phyloP scores from a whole-genome alignment of 2,329 filamentous ascomycete species.

The Aureobasidium subglaciale region DNA sequence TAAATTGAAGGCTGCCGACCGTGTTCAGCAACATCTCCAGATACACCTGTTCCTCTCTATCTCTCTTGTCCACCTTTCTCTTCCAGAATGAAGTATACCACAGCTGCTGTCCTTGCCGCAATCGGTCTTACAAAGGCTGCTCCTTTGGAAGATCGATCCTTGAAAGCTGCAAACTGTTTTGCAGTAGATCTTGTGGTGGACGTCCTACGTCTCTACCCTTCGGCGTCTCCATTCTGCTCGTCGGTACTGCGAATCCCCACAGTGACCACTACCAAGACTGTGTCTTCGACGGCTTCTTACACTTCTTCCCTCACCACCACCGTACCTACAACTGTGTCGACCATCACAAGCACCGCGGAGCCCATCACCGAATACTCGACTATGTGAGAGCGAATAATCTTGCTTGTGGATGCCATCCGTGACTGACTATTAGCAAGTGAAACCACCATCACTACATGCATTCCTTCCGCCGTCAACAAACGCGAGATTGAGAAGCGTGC shows the following conservation, averaged over 20 bases:
- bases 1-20: too few relatives aligned
- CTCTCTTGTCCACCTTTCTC: too few relatives aligned
- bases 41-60: too few relatives aligned
- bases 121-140: neutral
- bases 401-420: neutral
- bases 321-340: conserved; percentile 1
- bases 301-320: neutral
- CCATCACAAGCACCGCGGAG: conserved; percentile 4
- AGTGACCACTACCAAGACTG: neutral
- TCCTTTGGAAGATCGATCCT: neutral
- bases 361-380: neutral
- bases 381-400: neutral
- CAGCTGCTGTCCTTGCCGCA: neutral
- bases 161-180: neutral
- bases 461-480: neutral
- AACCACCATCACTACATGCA: neutral
- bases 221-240: neutral
- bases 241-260: neutral
- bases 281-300: neutral
- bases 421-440: neutral
- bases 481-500: neutral
- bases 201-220: neutral
- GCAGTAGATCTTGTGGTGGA: neutral
- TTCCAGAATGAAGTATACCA: neutral
- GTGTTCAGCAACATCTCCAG: too few relatives aligned